These are phyloP conservation scores for Eimeria mitis DNA, from an alignment of 169 alveolate species.

Conservation along the genomic window DNA sequence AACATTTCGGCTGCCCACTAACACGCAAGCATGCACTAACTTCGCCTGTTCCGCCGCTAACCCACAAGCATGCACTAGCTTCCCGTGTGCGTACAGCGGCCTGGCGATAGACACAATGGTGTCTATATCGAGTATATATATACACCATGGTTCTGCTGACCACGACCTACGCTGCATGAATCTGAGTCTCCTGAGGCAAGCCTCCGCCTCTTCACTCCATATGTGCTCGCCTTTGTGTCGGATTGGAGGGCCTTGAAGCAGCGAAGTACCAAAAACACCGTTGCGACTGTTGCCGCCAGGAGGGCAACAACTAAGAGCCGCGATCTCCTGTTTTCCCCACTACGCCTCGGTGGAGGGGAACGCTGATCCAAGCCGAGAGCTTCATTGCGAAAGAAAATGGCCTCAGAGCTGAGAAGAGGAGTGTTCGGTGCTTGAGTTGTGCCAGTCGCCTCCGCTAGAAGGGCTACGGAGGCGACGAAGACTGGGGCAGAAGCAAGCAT, in stretches of 20 bases:
- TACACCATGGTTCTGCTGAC: no score
- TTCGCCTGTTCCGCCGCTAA: no score
- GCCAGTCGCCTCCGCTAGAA: not conserved
- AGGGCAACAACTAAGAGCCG: not conserved
- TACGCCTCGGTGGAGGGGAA: not conserved
- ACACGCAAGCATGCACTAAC: not conserved
- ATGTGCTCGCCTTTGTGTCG: not conserved
- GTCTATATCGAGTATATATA: no score
- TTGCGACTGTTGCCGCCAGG: not conserved
- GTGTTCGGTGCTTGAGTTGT: not conserved
- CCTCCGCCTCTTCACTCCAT: not conserved
- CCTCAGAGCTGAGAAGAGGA: not conserved
- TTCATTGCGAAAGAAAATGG: not conserved
- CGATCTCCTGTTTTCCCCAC: not conserved
- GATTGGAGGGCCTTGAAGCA: not conserved
- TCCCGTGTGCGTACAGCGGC: no score
- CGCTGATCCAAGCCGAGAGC: not conserved
- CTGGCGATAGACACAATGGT: no score
- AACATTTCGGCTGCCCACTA: not conserved
- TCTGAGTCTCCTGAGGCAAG: no score
- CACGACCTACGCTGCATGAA: no score
- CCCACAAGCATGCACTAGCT: no score
- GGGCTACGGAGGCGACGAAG: not conserved
- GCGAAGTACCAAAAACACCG: not conserved
- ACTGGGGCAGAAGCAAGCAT: not conserved